Evolutionary conservation across 106 monocot species (phyloP).

Genomic region (Dendrobium officinale): DNA sequence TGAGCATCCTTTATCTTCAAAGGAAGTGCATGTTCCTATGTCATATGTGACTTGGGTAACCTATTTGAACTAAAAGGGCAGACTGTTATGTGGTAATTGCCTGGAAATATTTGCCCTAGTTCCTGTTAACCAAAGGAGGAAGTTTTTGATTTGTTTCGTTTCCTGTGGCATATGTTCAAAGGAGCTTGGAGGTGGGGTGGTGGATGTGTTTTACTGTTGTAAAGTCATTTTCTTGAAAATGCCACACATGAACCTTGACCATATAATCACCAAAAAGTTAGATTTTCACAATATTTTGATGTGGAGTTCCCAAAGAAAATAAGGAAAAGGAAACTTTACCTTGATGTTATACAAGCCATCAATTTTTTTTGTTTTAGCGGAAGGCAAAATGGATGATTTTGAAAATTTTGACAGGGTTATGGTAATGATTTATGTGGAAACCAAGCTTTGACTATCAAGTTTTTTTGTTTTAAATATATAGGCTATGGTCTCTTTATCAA

Average conservation of each 20-base stretch:
- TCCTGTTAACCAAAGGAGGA: neutral
- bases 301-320: neutral
- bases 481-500: slow-evolving; percentile 52
- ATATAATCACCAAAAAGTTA: neutral
- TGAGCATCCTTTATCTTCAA: too few relatives aligned
- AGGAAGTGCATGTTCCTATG: too few relatives aligned
- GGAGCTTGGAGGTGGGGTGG: neutral
- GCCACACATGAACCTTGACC: neutral
- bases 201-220: neutral
- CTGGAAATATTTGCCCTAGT: neutral
- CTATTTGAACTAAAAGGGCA: neutral
- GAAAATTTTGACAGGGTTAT: neutral
- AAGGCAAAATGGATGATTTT: neutral
- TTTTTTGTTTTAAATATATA: slow-evolving; percentile 24
- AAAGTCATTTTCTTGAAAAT: neutral
- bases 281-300: neutral
- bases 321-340: neutral
- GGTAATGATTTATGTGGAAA: neutral
- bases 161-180: neutral
- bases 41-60: too few relatives aligned
- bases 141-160: neutral
- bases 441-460: neutral
- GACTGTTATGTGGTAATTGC: neutral
- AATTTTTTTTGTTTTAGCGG: neutral
- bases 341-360: neutral